phyloP scores from a whole-genome alignment of 2,329 filamentous ascomycete genomes.

The Phialophora chinensis region DNA sequence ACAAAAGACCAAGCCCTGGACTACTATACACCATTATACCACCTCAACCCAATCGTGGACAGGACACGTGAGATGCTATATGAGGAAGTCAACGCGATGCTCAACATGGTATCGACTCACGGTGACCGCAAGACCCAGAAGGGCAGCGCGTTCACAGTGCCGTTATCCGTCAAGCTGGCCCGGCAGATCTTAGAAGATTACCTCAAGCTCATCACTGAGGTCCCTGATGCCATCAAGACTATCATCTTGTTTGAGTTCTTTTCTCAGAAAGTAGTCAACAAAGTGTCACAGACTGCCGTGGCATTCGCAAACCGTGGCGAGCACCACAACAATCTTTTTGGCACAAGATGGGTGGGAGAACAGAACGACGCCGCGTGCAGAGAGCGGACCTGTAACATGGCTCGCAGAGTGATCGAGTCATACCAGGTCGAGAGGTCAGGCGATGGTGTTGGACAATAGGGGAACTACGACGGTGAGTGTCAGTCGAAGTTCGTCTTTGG shows the following conservation, averaged over 20 bases:
- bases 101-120: slow-evolving; percentile 44
- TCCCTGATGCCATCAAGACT: slow-evolving; percentile 41
- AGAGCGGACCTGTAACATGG: slow-evolving; percentile 48
- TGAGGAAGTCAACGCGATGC: slow-evolving; percentile 47
- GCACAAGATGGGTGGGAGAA: slow-evolving; percentile 50
- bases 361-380: slow-evolving; percentile 48
- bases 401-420: slow-evolving; percentile 40
- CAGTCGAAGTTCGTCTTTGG: background rate
- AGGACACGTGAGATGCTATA: slow-evolving; percentile 51
- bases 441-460: slow-evolving; percentile 28
- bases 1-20: slow-evolving; percentile 45
- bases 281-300: slow-evolving; percentile 46
- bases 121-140: slow-evolving; percentile 50
- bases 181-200: slow-evolving; percentile 44
- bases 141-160: slow-evolving; percentile 53
- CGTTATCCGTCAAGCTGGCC: slow-evolving; percentile 46
- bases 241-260: slow-evolving; percentile 52
- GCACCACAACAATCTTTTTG: slow-evolving; percentile 52
- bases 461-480: slow-evolving; percentile 37
- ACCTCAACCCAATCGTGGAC: slow-evolving; percentile 47
- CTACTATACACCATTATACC: slow-evolving; percentile 48
- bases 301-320: slow-evolving; percentile 52
- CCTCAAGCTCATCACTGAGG: slow-evolving; percentile 41
- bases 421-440: slow-evolving; percentile 24
- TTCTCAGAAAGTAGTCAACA: slow-evolving; percentile 49